Base-by-base conservation (phyloP, 192 early-diverging fungal species). In the Coemansia sp. region DNA sequence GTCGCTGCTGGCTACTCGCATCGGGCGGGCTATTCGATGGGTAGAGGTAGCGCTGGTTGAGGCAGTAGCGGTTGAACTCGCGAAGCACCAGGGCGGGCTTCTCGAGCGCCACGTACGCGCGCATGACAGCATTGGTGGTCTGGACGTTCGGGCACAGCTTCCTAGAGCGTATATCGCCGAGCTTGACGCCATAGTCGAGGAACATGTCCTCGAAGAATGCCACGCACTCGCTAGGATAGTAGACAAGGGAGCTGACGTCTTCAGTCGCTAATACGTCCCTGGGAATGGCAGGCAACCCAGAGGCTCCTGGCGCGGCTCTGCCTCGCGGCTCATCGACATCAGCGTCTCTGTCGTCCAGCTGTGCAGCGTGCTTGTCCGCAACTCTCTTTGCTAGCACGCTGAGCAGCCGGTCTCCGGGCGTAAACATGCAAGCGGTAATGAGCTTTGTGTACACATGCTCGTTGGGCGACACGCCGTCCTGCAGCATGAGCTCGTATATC, bases 341-440 rank as follows among this genome's bases (percentile, higher is more conserved):
- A 29, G 27, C 19, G 27, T 53, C 22, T 1, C 38, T 53, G 31
- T 29, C 42, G 54, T 20, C 56, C 8, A 5, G 24, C n/a, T 36
- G 49, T 37, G 32, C 15, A 17, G 36, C 38, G 17, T 53, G 25
- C 35, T 42, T 56, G n/a, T 53, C 35, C 6, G 22, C 14, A 11
- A 39, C 79, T 8, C 19, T 68, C 20, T 65, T 15, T 6, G 31
- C 59, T 17, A 82, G 60, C 24, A 19, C 46, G 3, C 38, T 19
- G 3, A 82, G 49, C 20, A 76, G 51, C 2, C 60, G 64, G 10
- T 42, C n/a, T 14, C 64, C 70, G 39, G 79, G 79, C 14, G 64
- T 60, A 15, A 74, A 82, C 79, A 82, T 82, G 36, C 79, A 82
- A 6, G 79, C 43, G 6, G 70, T 82, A 6, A 82, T 82, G 42